A percentile compares a stretch with the other conserved stretches of the same genome.
phyloP scores from a whole-genome alignment of 2,329 filamentous ascomycete genomes.

The Pseudocercospora fuligena region DNA sequence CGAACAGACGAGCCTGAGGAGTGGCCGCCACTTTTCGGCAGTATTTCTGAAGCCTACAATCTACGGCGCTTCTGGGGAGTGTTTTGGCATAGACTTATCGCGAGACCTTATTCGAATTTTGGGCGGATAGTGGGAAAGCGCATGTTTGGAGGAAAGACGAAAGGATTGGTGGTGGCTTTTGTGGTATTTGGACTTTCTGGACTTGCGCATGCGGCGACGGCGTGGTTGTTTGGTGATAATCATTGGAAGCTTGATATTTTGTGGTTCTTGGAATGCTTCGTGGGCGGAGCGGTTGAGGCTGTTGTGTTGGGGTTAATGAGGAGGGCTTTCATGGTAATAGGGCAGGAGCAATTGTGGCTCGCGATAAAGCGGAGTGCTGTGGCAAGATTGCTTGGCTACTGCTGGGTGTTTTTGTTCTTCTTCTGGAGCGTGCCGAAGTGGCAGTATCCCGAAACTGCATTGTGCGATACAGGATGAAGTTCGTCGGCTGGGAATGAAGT shows the following conservation, averaged over 20 bases:
- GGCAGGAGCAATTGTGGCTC: neutral
- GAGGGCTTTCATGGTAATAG: neutral
- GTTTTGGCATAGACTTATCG: constrained; percentile 22
- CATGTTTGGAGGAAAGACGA: neutral
- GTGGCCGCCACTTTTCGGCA: constrained; percentile 24
- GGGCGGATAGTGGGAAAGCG: neutral
- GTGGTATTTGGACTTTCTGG: constrained; percentile 1
- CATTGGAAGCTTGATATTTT: neutral
- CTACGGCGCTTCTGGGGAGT: constrained; percentile 21
- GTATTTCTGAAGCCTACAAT: constrained; percentile 4
- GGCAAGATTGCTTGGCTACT: neutral
- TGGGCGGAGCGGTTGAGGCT: neutral
- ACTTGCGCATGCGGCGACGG: neutral
- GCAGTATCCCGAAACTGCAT: constrained; percentile 6
- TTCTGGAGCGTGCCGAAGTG: constrained; percentile 8
- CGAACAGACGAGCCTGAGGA: constrained; percentile 19
- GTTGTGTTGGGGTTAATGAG: neutral
- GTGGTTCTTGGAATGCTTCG: constrained; percentile 5
- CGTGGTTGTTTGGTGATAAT: neutral
- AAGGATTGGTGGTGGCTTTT: neutral
- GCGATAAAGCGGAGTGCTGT: neutral
- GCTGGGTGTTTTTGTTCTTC: constrained; percentile 4
- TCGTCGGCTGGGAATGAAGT: neutral
- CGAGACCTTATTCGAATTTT: constrained; percentile 1
- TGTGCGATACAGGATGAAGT: neutral